Percentiles rank a stretch among this genome's conserved stretches.
Conservation (phyloP, 139 green algal species). For the Zygnema cylindricum region DNA sequence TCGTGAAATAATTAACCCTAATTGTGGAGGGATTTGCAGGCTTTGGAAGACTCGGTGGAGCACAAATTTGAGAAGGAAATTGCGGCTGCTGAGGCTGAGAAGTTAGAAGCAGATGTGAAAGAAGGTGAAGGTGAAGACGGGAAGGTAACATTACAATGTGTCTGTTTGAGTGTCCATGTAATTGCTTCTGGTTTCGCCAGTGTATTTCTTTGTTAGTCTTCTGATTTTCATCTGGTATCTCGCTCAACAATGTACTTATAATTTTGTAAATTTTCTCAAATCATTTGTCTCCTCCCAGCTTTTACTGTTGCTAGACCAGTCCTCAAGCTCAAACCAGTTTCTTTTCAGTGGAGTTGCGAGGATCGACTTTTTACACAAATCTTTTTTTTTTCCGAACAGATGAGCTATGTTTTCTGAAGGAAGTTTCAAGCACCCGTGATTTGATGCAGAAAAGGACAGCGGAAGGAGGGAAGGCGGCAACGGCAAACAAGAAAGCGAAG, state of each 20-base stretch:
- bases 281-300: no score
- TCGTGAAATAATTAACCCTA: no score
- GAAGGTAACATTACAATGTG: constrained; percentile 25
- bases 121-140: constrained; percentile 35
- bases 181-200: no score
- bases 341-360: no score
- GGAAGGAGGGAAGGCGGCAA: constrained; percentile 29
- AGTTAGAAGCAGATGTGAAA: background rate
- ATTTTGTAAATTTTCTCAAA: no score
- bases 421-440: background rate
- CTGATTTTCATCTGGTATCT: no score
- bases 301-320: no score
- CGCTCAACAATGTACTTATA: no score
- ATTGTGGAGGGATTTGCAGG: constrained; percentile 1
- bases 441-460: constrained; percentile 8
- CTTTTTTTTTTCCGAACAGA: background rate
- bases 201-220: no score
- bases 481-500: constrained; percentile 58
- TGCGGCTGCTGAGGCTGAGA: constrained; percentile 12
- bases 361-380: no score
- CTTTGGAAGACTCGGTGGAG: constrained; percentile 37
- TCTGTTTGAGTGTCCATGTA: background rate
- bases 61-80: constrained; percentile 38
- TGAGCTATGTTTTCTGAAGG: background rate
- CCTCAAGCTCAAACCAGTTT: no score